Base-by-base conservation (phyloP, 306 rosid species). In the Prunus armeniaca region DNA sequence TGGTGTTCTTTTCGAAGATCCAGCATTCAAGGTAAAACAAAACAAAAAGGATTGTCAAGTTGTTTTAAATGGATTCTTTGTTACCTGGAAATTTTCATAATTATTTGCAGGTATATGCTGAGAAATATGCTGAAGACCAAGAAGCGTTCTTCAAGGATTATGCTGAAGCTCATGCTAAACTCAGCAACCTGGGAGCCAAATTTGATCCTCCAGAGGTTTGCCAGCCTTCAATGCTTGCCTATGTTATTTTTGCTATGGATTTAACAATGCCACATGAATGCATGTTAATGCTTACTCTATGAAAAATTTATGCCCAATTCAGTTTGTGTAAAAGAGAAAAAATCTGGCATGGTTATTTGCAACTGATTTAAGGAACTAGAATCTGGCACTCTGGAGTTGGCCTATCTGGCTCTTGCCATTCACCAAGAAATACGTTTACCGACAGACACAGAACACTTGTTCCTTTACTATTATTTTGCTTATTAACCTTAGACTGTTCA, bases 91-190 rank as follows among this genome's bases (percentile, higher is more conserved):
- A 52, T 27, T 45, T 57, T 50, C 70, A n/a, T 38, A 38, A 38
- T 54, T 20, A 64, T 82, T 56, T 80, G 82, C 81, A 92, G 99
- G 92, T 84, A 51, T 92, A 79, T 85, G 93, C 98, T 69, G 99
- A 96, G 82, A 92, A 92, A 76, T 96, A 96, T 86, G 97, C 91
- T 38, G 93, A 81, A 77, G 99, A 91, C 77, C 89, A 88, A 87
- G 98, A 88, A 79, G 87, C 91, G 25, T 96, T 91, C 91, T 96
- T 96, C 86, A 88, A 89, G 81, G 99, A 96, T 83, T 92, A 91
- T 80, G 99, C 99, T 72, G 98, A 92, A 88, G 99, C 99, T 69
- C 98, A 92, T 87, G 97, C 98, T 69, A 96, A 92, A 81, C 97
- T 96, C 62, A 89, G 99, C 92, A 92, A 89, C 82, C 84, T 86